Base-by-base conservation (phyloP, 257 asterid species). In the Verbena officinalis region DNA sequence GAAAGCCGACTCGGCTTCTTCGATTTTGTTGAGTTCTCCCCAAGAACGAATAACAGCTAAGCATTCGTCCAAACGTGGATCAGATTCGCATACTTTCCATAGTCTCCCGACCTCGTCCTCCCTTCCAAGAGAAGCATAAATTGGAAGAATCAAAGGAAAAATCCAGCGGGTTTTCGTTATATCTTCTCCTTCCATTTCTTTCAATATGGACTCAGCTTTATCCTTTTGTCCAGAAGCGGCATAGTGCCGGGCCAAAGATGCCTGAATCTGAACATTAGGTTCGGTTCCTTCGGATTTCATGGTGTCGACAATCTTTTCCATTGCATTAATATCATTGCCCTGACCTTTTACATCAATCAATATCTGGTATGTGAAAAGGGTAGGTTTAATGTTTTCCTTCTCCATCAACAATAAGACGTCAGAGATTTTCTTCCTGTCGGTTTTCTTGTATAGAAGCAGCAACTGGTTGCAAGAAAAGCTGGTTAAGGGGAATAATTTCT, bases 1-100 rank as follows among this genome's bases (percentile, higher is more conserved):
- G 50, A 89, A 86, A 36, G 73, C 84, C 16, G 78, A 83, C 64
- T 91, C 97, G 5, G 98, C 95, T 40, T 86, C 84, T 59, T 85
- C 80, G 39, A 93, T 70, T 45, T 63, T 80, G n/a, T 78, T 69
- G 12, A 89, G 78, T 55, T 70, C 73, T 10, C 98, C 98, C 84
- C 84, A 91, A 34, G 97, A 95, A 69, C 66, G 80, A 50, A 86
- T 66, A 44, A 95, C 92, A 42, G 91, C 81, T 40, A 67, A 12
- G 62, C 85, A 81, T 62, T 86, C 96, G 4, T n/a, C 38, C 16
- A 70, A n/a, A 2, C 62, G 22, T 21, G 90, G 86, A 21, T 76
- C 60, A 24, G 90, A 72, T 66, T 80, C 83, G 65, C 87, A 80
- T 38, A 58, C 70, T 67, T 72, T 56, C 95, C 97, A 91, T 64